Evolutionary conservation across 2,329 filamentous ascomycete species (phyloP).

Genomic region (Parascedosporium putredinis): DNA sequence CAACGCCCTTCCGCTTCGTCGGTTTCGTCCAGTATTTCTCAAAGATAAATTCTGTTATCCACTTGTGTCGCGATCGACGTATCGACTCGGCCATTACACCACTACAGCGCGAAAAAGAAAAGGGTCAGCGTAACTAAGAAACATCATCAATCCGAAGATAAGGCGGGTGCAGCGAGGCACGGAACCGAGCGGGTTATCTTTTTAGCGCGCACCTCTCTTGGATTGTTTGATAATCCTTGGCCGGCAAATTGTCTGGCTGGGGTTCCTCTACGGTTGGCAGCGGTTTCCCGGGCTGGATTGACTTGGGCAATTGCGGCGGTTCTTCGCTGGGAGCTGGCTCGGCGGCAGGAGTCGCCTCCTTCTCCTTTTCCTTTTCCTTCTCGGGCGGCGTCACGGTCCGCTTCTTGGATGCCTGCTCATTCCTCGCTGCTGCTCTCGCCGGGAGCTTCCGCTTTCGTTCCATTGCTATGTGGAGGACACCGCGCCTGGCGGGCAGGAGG

Average conservation of each 20-base stretch:
- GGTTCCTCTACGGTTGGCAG: constrained; percentile 59
- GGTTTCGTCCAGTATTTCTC: constrained; percentile 72
- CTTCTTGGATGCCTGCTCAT: constrained; percentile 50
- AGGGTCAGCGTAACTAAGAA: neutral
- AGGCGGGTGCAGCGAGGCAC: neutral
- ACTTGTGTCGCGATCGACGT: constrained; percentile 60
- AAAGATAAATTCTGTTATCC: constrained; percentile 62
- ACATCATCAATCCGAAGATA: constrained; percentile 13
- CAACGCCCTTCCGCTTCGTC: constrained; percentile 52
- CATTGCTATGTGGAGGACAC: constrained; percentile 28
- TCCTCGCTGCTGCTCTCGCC: constrained; percentile 49
- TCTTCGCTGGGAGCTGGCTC: constrained; percentile 23
- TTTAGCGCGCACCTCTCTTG: constrained; percentile 49
- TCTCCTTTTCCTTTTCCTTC: constrained; percentile 22
- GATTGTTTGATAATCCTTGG: constrained; percentile 61
- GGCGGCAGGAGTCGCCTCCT: constrained; percentile 35
- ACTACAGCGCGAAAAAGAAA: constrained; percentile 32
- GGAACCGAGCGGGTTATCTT: neutral
- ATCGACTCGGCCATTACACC: constrained; percentile 67
- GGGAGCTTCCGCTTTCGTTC: constrained; percentile 58
- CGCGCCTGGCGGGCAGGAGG: neutral
- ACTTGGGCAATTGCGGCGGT: constrained; percentile 45
- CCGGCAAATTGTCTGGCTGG: constrained; percentile 52
- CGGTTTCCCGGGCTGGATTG: constrained; percentile 53
- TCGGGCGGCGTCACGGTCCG: constrained; percentile 46